Evolutionary conservation across 805 yeast genomes (phyloP).

Genomic region (Lachancea thermotolerans): DNA sequence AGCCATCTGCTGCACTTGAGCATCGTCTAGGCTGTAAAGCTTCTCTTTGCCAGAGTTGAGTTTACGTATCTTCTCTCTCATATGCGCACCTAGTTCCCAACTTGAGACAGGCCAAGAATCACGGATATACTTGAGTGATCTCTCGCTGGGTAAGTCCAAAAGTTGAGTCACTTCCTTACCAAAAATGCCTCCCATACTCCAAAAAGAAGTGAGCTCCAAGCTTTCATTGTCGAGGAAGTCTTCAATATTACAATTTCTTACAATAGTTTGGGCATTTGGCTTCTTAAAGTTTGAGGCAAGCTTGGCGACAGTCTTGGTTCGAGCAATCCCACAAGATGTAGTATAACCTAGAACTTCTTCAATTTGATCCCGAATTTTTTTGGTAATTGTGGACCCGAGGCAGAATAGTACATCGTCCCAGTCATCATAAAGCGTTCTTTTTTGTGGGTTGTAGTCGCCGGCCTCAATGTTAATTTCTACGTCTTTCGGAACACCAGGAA

Average conservation of each 20-base stretch:
- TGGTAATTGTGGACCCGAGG: conserved; percentile 57
- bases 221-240: conserved; percentile 45
- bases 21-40: conserved; percentile 23
- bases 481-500: conserved; percentile 23
- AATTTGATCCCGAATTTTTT: conserved; percentile 48
- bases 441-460: conserved; percentile 12
- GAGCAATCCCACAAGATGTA: conserved; percentile 82
- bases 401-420: conserved; percentile 80
- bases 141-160: conserved; percentile 45
- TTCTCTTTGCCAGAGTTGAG: conserved; percentile 2
- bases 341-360: conserved; percentile 60
- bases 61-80: conserved; percentile 13
- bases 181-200: conserved; percentile 87
- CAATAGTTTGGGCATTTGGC: conserved; percentile 80
- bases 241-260: conserved; percentile 43
- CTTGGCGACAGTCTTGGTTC: conserved; percentile 74
- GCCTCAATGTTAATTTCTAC: conserved; percentile 12
- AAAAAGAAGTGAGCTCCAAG: conserved; percentile 65
- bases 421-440: conserved; percentile 32
- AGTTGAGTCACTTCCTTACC: conserved; percentile 55
- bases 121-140: conserved; percentile 45
- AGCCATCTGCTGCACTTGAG: conserved; percentile 45
- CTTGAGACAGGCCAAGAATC: conserved; percentile 39
- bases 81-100: conserved; percentile 23
- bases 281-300: conserved; percentile 79